phyloP scores from a whole-genome alignment of 169 alveolate genomes.

The Cyclospora cayetanensis region DNA sequence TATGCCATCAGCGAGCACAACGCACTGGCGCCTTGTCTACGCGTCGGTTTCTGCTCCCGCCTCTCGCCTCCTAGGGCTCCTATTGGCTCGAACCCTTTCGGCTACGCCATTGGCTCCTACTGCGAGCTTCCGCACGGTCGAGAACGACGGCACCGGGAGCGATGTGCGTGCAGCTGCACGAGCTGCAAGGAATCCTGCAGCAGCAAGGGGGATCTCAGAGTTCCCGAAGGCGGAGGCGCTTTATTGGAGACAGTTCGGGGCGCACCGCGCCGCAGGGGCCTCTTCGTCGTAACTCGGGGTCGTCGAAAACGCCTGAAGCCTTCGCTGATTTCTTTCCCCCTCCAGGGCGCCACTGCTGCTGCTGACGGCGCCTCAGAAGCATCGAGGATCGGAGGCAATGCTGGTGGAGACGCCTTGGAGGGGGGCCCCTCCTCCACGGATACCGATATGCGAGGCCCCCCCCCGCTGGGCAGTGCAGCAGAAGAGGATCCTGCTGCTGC shows the following conservation, averaged over 20 bases:
- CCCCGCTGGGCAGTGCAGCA: background rate
- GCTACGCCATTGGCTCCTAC: constrained; percentile 73
- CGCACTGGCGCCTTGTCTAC: constrained; percentile 71
- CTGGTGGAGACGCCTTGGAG: no score
- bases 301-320: background rate
- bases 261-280: constrained; percentile 9
- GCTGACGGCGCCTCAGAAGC: background rate
- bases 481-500: background rate
- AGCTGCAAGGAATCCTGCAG: background rate
- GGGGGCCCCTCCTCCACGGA: no score
- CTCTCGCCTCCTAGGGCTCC: constrained; percentile 76
- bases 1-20: background rate
- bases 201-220: background rate
- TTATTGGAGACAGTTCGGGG: background rate
- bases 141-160: background rate
- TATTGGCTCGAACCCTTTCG: constrained; percentile 76
- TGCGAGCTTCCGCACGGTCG: background rate
- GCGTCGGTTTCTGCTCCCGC: constrained; percentile 80
- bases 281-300: constrained; percentile 1
- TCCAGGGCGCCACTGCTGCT: background rate
- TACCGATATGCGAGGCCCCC: no score
- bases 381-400: background rate
- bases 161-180: background rate
- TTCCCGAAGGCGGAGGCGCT: background rate
- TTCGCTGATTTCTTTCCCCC: background rate